Evolutionary conservation across 2,329 filamentous ascomycete species (phyloP).

Genomic region (Juglanconis oblonga): DNA sequence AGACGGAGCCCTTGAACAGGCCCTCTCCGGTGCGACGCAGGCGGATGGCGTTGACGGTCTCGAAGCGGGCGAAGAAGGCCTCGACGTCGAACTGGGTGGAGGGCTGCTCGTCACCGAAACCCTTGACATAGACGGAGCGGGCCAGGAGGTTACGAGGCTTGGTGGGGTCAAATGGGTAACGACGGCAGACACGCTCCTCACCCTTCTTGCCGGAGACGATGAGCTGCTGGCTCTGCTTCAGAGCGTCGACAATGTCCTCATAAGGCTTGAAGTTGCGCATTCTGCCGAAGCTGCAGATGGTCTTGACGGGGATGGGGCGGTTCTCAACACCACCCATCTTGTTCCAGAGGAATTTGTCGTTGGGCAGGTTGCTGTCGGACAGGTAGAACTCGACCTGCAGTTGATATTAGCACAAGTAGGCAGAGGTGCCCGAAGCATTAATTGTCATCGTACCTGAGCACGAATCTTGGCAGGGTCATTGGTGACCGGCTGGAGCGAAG

Average conservation of each 20-base stretch:
- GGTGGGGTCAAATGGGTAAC: conserved; percentile 57
- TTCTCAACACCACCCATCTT: conserved; percentile 76
- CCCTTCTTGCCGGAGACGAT: conserved; percentile 66
- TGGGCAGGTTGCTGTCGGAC: conserved; percentile 82
- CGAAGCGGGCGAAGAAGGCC: conserved; percentile 81
- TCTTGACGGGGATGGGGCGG: conserved; percentile 73
- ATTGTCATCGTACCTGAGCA: conserved; percentile 62
- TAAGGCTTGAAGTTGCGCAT: conserved; percentile 95
- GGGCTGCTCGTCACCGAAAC: conserved; percentile 81
- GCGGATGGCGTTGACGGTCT: conserved; percentile 76
- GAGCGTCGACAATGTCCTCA: conserved; percentile 65
- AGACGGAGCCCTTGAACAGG: conserved; percentile 93
- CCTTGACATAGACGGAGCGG: conserved; percentile 86
- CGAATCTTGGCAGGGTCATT: conserved; percentile 79
- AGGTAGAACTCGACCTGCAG: conserved; percentile 94
- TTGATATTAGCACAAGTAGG: conserved; percentile 14
- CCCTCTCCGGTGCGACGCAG: conserved; percentile 73
- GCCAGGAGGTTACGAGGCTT: conserved; percentile 63
- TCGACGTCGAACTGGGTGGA: conserved; percentile 92
- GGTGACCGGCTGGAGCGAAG: conserved; percentile 64
- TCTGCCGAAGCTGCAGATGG: conserved; percentile 85
- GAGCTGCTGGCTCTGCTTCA: conserved; percentile 51
- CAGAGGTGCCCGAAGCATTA: not conserved
- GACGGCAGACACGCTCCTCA: not conserved
- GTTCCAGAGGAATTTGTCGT: conserved; percentile 83